Conservation (phyloP, 495 filamentous ascomycete species). For the Hypoxylon intermedium region DNA sequence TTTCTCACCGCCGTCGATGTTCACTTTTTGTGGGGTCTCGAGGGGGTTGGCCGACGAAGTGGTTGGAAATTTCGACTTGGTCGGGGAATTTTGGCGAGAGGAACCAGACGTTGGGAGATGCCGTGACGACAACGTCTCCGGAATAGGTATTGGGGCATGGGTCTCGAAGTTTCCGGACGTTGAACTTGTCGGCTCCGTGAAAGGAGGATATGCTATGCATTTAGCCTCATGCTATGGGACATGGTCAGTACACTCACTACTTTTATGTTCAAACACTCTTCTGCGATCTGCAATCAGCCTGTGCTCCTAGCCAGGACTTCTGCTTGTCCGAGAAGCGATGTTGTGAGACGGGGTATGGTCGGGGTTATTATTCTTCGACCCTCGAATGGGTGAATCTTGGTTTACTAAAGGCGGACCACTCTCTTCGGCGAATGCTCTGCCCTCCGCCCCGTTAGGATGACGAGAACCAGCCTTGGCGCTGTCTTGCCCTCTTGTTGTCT, state of each 20-base stretch:
- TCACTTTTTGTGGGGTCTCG: slow-evolving; percentile 1
- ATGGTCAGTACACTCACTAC: slow-evolving; percentile 27
- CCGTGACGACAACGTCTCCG: not conserved
- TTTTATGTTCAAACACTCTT: slow-evolving; percentile 43
- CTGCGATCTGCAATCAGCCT: slow-evolving; percentile 42
- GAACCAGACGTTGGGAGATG: slow-evolving; percentile 8
- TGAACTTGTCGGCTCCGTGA: slow-evolving; percentile 2
- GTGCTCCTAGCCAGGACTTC: slow-evolving; percentile 35
- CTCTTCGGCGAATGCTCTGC: slow-evolving; percentile 2
- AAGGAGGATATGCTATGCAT: slow-evolving; percentile 25
- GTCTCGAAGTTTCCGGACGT: not conserved
- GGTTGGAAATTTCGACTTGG: slow-evolving; percentile 19
- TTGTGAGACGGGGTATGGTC: not conserved
- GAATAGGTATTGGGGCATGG: slow-evolving; percentile 1
- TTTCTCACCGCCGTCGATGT: not conserved
- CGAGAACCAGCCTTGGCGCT: not conserved
- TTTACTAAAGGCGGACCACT: not conserved
- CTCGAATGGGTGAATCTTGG: slow-evolving; percentile 17
- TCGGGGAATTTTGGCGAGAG: slow-evolving; percentile 14
- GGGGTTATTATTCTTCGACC: not conserved
- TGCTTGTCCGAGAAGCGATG: slow-evolving; percentile 18
- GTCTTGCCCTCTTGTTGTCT: not conserved
- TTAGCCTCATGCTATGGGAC: slow-evolving; percentile 7
- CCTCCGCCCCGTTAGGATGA: not conserved
- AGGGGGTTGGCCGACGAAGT: slow-evolving; percentile 3